Conservation (phyloP, 2,329 filamentous ascomycete species). For the Monosporascus ibericus region DNA sequence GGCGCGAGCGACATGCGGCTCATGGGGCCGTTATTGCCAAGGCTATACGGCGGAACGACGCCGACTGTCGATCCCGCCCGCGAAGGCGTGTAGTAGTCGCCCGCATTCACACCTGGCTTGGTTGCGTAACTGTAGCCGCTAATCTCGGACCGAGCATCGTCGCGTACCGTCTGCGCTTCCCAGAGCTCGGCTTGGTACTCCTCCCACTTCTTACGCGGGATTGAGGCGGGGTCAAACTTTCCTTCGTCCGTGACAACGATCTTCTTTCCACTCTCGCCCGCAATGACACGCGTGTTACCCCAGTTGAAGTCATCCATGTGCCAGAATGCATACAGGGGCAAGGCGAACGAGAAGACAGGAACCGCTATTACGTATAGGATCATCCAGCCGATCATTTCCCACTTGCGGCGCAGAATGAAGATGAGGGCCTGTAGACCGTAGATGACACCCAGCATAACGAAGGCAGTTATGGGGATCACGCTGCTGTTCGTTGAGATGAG, state of each 20-base stretch:
- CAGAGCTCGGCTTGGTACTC: constrained; percentile 97
- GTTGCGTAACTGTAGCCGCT: constrained; percentile 95
- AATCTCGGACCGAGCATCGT: constrained; percentile 76
- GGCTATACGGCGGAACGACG: constrained; percentile 38
- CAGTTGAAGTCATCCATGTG: constrained; percentile 99
- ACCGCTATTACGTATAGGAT: constrained; percentile 88
- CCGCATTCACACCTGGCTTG: constrained; percentile 59
- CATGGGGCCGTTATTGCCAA: constrained; percentile 39
- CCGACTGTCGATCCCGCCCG: constrained; percentile 51
- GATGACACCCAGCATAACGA: constrained; percentile 87
- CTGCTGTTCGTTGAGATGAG: constrained; percentile 55
- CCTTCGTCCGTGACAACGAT: constrained; percentile 93
- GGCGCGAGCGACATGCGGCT: constrained; percentile 74
- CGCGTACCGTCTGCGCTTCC: constrained; percentile 83
- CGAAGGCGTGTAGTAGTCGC: constrained; percentile 62
- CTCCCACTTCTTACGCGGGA: constrained; percentile 98
- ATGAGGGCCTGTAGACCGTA: constrained; percentile 96
- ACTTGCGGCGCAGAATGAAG: constrained; percentile 93
- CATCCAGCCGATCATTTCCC: constrained; percentile 99
- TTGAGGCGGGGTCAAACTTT: constrained; percentile 89
- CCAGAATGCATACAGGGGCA: constrained; percentile 96
- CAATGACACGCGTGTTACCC: constrained; percentile 97
- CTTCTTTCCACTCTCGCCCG: constrained; percentile 87
- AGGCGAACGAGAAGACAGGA: constrained; percentile 82
- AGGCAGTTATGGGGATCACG: constrained; percentile 74